Evolutionary conservation across 2,329 filamentous ascomycete genomes (phyloP), one percentile per base, ranked within the genome.

Genomic region (Beauveria caledonica): DNA sequence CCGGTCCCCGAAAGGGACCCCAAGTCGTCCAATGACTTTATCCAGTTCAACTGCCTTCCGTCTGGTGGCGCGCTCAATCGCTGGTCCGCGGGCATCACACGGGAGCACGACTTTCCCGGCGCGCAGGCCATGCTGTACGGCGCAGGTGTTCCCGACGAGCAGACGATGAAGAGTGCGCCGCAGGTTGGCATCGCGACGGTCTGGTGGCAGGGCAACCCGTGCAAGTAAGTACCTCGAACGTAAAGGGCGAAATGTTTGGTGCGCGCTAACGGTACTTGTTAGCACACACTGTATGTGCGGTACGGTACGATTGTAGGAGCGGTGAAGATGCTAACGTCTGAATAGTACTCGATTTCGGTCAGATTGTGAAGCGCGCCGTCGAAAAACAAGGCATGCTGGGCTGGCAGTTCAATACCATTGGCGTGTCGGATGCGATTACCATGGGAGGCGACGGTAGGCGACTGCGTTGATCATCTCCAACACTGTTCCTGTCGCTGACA

Each of bases 181-280:
- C 93, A 97, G 64, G 89, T 97, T 27, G 93, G 93, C 61, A 85
- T 97, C 69, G 88, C 92, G 8, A 92, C 89, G 5, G 90, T 97
- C 5, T 97, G 92, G 92, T 97, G 92, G 92, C 92, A 97, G 75
- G 93, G 93, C 29, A 97, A 97, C 71, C 90, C 93, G 42, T 97
- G 92, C 85, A 96, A 96, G 87, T 90, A 74, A 76, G 86, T 81
- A 9, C 3, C 8, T 29, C 15, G 33, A 10, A 9, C 1, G 10
- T 5, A 9, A 11, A 15, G 13, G 11, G 33, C 11, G n/a, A 15
- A 39, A 19, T 2, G 17, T 19, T 19, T 33, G 25, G 53, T 25
- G n/a, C 21, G n/a, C 21, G 21, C 56, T 56, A 36, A 59, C 49
- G 5, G 10, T 19, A 10, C 3, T 17, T 36, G 33, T 2, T 33